Conservation (phyloP, 768 basidiomycete genomes). For the Trametes coccinea region DNA sequence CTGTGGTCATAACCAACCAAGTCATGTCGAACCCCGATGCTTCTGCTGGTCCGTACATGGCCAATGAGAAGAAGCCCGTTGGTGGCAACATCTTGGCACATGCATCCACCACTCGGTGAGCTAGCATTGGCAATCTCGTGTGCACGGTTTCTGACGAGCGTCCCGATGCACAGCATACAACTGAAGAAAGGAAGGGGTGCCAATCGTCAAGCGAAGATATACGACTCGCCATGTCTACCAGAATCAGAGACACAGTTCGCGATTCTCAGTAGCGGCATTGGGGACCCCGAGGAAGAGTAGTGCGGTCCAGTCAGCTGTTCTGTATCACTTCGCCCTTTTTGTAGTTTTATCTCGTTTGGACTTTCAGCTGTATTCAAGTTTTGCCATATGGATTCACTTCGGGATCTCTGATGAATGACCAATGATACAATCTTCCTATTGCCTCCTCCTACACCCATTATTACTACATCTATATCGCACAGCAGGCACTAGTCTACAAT, state of each 20-base stretch:
- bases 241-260: slow-evolving; percentile 96
- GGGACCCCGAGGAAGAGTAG: slow-evolving; percentile 87
- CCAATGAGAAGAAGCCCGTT: slow-evolving; percentile 96
- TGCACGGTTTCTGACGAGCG: background rate
- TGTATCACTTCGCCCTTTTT: slow-evolving; percentile 1
- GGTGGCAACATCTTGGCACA: slow-evolving; percentile 99
- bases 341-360: background rate
- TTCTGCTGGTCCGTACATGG: slow-evolving; percentile 81
- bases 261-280: slow-evolving; percentile 88
- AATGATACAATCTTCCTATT: slow-evolving; percentile 14
- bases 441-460: slow-evolving; percentile 5
- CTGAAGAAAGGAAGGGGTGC: slow-evolving; percentile 91
- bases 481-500: slow-evolving; percentile 19
- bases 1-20: slow-evolving; percentile 96
- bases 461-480: slow-evolving; percentile 11
- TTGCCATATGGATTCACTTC: background rate
- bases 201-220: slow-evolving; percentile 93
- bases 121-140: background rate
- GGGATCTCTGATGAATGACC: too few relatives aligned
- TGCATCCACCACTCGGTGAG: slow-evolving; percentile 92
- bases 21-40: slow-evolving; percentile 99
- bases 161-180: slow-evolving; percentile 57
- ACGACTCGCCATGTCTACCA: slow-evolving; percentile 96
- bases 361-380: background rate
- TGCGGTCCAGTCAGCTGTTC: background rate